Percentiles rank a stretch among this genome's conserved stretches.
Conservation (phyloP, 106 monocot species). For the Dactylorhiza incarnata region DNA sequence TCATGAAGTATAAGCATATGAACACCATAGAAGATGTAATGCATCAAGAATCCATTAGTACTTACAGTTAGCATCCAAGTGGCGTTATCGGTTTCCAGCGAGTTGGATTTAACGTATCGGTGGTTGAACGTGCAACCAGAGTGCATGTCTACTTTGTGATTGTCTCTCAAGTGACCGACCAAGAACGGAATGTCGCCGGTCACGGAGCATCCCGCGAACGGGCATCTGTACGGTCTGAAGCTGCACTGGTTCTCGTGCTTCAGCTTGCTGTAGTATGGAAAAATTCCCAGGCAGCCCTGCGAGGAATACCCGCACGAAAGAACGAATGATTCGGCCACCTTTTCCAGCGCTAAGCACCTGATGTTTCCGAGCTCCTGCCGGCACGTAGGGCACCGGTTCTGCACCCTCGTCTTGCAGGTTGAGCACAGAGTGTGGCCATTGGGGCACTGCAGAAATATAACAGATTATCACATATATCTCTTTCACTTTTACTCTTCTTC, state of each 20-base stretch:
- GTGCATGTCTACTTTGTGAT: conserved; percentile 94
- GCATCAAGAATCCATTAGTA: neutral
- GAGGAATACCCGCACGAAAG: conserved; percentile 79
- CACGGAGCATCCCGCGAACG: conserved; percentile 74
- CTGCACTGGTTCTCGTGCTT: conserved; percentile 74
- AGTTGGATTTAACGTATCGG: conserved; percentile 86
- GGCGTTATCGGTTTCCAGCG: conserved; percentile 79
- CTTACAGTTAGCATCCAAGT: conserved; percentile 95
- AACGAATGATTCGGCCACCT: conserved; percentile 86
- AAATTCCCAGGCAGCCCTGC: conserved; percentile 71
- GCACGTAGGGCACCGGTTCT: conserved; percentile 82
- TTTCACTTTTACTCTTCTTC: too few relatives aligned
- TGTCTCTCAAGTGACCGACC: conserved; percentile 68
- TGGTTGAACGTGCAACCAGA: conserved; percentile 87
- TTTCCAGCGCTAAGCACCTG: conserved; percentile 82
- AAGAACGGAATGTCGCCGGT: conserved; percentile 71
- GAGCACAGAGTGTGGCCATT: conserved; percentile 90
- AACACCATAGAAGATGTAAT: too few relatives aligned
- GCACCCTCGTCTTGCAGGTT: conserved; percentile 75
- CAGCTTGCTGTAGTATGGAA: conserved; percentile 78
- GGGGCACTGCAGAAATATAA: conserved; percentile 45
- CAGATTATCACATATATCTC: too few relatives aligned
- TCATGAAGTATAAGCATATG: too few relatives aligned
- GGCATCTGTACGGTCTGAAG: conserved; percentile 83
- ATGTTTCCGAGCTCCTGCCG: conserved; percentile 87